Conservation (phyloP, 2,329 filamentous ascomycete genomes). For the Cercospora berteroae region DNA sequence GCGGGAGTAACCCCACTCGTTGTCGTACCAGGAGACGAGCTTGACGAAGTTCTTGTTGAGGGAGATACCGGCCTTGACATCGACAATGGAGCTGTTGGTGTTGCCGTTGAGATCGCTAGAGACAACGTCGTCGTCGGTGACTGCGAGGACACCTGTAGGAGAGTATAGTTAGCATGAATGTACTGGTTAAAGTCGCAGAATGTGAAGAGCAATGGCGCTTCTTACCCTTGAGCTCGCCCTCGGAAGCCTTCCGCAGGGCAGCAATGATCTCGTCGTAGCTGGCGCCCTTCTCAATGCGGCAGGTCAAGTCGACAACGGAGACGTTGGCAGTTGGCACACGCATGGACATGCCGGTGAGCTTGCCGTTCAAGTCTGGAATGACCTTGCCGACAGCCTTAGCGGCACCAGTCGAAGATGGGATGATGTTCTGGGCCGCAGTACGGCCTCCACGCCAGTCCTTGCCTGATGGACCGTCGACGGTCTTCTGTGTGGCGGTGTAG, state of each 20-base stretch:
- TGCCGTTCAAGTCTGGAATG: constrained; percentile 96
- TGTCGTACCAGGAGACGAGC: constrained; percentile 82
- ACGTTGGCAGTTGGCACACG: constrained; percentile 98
- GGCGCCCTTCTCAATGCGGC: constrained; percentile 87
- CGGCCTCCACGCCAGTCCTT: constrained; percentile 99
- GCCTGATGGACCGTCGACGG: constrained; percentile 91
- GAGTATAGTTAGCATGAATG: constrained; percentile 5
- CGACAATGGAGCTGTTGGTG: constrained; percentile 93
- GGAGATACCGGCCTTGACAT: constrained; percentile 97
- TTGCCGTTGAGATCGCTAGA: constrained; percentile 93
- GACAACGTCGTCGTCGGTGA: constrained; percentile 97
- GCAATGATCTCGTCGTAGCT: constrained; percentile 90
- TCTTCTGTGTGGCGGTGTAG: constrained; percentile 99
- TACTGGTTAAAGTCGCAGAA: neutral
- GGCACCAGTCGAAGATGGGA: constrained; percentile 97
- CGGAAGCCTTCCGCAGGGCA: constrained; percentile 77
- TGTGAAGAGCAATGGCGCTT: constrained; percentile 18
- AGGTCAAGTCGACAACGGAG: constrained; percentile 96
- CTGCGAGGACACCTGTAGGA: constrained; percentile 72
- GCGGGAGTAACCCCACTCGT: constrained; percentile 99
- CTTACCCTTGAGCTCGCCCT: constrained; percentile 82
- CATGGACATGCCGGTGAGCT: constrained; percentile 99
- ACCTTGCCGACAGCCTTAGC: constrained; percentile 99
- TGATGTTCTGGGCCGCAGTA: constrained; percentile 99
- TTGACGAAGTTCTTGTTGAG: constrained; percentile 99